Evolutionary conservation across 2,329 filamentous ascomycete species (phyloP), one percentile per base, ranked within the genome.

Genomic region (Neofusicoccum sp.): DNA sequence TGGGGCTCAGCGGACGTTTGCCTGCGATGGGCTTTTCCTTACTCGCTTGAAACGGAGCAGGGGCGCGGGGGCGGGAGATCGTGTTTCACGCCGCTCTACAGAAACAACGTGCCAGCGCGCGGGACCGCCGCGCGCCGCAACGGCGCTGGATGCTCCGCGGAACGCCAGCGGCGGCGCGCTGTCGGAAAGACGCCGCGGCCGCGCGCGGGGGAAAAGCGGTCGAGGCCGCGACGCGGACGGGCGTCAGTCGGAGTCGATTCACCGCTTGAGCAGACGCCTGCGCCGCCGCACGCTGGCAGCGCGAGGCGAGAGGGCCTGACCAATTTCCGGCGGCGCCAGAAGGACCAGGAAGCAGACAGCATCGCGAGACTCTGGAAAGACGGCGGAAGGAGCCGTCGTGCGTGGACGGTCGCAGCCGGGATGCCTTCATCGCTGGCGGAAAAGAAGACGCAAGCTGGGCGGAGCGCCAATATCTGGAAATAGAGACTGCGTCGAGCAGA

Each of bases 21-120:
- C 6, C 54, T 30, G n/a, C 8, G 30, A n/a, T 16, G 40, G 51
- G 36, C 11, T 36, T 2, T 6, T 36, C 38, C 54, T 33, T 58
- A 47, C 43, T 58, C 54, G 54, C 16, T 58, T 58, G 54, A 58
- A 58, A 58, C 54, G 41, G 54, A 36, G 30, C 40, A 58, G 40
- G 54, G 51, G 38, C 28, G 28, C 51, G 51, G 51, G 51, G 51
- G 36, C 51, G 51, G 51, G 51, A 43, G 51, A 56, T 43, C 54
- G 12, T 41, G 54, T 58, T 58, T 58, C 54, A 58, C 16, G 30
- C 30, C 33, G 40, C 54, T 31, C 47, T 58, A 47, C 54, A 41
- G 41, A 38, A 58, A 47, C 40, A 47, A 5, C 4, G 14, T 16
- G 33, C 24, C 51, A 33, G 51, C 41, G 49, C 49, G 1, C 31